Percentiles rank a stretch among this genome's conserved stretches.
Evolutionary conservation across 805 yeast species (phyloP).

Genomic region (Yamadazyma paraphyllophila): DNA sequence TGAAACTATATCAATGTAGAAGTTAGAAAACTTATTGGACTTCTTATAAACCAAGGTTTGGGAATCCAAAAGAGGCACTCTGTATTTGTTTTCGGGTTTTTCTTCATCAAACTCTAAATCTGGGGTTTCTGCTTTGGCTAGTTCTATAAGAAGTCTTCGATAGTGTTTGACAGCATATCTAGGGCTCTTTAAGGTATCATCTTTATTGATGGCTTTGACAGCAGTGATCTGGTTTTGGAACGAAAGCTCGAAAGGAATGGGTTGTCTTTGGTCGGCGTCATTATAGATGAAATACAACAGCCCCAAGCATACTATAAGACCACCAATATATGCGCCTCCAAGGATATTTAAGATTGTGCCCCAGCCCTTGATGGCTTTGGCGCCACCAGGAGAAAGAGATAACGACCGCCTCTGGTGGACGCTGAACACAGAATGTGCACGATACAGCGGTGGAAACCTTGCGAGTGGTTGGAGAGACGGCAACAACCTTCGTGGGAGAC

Average conservation of each 20-base stretch:
- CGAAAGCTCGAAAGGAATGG: conserved; percentile 38
- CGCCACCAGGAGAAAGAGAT: conserved; percentile 18
- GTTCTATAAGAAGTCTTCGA: conserved; percentile 33
- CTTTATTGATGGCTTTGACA: conserved; percentile 43
- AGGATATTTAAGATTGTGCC: conserved; percentile 33
- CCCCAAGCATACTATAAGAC: conserved; percentile 36
- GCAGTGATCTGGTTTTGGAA: conserved; percentile 33
- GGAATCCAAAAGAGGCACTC: conserved; percentile 34
- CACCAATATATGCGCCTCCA: conserved; percentile 46
- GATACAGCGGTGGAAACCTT: neutral
- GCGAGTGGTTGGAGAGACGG: too few species aligned
- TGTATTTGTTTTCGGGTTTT: conserved; percentile 23
- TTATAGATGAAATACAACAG: conserved; percentile 37
- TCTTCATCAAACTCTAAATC: conserved; percentile 25
- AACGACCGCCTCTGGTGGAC: conserved; percentile 9
- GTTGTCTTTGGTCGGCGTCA: conserved; percentile 39
- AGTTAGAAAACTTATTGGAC: conserved; percentile 35
- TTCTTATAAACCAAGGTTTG: conserved; percentile 27
- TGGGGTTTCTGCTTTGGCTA: conserved; percentile 28
- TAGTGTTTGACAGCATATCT: conserved; percentile 44
- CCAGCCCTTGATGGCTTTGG: conserved; percentile 23
- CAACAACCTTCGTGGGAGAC: too few species aligned
- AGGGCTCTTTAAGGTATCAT: conserved; percentile 41
- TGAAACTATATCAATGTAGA: conserved; percentile 41
- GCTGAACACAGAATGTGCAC: neutral